A percentile compares a stretch with the other conserved stretches of the same genome.
Conservation (phyloP, 345 rosid species). For the Toxicodendron radicans region DNA sequence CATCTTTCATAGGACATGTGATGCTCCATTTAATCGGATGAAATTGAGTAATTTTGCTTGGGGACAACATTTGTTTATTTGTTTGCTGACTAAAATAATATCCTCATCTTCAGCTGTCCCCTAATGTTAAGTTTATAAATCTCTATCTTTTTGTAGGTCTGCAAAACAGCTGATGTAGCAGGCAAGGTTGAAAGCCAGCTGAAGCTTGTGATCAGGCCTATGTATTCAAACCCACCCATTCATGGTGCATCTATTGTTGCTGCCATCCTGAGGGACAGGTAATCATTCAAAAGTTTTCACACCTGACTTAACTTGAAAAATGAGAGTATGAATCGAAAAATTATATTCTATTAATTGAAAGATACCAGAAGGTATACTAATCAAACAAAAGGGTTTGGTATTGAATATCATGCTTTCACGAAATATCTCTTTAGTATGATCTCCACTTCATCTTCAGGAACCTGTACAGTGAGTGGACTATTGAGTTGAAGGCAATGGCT, state of each 20-base stretch:
- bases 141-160: conserved; percentile 48
- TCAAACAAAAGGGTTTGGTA: background rate
- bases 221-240: conserved; percentile 91
- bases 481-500: conserved; percentile 80
- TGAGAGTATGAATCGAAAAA: background rate
- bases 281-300: background rate
- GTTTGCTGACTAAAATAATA: background rate
- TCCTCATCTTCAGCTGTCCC: background rate
- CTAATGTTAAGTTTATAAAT: background rate
- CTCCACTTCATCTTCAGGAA: conserved; percentile 32
- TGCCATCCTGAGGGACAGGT: conserved; percentile 68
- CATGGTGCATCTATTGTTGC: conserved; percentile 93
- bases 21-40: background rate
- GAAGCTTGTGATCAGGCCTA: conserved; percentile 86
- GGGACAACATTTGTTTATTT: background rate
- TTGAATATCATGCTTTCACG: background rate
- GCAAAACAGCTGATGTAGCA: conserved; percentile 82
- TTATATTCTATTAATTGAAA: background rate
- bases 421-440: conserved; percentile 2
- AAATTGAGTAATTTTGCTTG: background rate
- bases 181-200: conserved; percentile 77
- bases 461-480: conserved; percentile 69
- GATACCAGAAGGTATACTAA: background rate
- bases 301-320: background rate
- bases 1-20: background rate